Conservation (phyloP, 306 rosid genomes). For the Cicer bijugum region DNA sequence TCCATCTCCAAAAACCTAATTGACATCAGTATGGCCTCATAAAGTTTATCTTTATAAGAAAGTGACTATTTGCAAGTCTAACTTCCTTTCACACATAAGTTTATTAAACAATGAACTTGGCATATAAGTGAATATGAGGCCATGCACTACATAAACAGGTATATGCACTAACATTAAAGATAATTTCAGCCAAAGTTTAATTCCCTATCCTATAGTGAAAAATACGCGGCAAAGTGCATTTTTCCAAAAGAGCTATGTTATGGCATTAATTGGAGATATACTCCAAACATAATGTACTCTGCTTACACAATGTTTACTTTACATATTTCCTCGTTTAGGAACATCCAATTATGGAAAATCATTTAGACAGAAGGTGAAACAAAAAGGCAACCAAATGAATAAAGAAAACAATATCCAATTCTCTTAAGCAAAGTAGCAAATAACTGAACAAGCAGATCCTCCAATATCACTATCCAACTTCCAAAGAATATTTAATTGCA, state of each 20-base stretch:
- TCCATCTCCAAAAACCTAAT: not conserved
- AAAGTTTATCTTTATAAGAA: conserved; percentile 25
- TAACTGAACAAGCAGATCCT: no score
- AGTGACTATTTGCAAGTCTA: not conserved
- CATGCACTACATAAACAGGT: no score
- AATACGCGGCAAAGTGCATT: not conserved
- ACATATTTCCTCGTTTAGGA: not conserved
- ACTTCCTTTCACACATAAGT: conserved; percentile 20
- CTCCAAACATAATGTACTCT: not conserved
- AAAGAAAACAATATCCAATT: not conserved
- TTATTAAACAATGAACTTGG: not conserved
- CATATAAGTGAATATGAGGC: not conserved
- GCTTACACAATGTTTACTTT: not conserved
- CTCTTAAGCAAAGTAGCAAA: no score
- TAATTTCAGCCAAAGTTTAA: conserved; percentile 15
- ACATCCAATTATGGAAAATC: conserved; percentile 1
- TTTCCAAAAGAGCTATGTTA: not conserved
- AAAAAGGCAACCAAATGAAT: not conserved
- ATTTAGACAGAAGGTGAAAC: not conserved
- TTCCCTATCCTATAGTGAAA: not conserved
- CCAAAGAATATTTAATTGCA: not conserved
- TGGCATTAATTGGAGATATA: not conserved
- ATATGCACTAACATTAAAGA: not conserved
- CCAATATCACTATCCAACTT: not conserved
- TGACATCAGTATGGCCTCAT: conserved; percentile 4